phyloP scores from a whole-genome alignment of 805 yeast genomes.

The Wickerhamomyces mucosus region DNA sequence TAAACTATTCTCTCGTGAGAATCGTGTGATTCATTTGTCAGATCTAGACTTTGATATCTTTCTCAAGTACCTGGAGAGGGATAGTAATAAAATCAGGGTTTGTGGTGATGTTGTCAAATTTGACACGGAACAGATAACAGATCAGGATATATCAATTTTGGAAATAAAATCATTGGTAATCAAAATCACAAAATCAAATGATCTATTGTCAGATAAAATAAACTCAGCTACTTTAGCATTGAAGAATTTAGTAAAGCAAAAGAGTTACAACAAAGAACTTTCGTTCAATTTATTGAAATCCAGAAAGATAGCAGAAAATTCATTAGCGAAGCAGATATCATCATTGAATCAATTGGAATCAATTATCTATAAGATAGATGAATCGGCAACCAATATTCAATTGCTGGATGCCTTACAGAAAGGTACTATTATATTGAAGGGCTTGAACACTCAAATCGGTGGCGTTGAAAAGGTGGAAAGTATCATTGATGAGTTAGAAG shows the following conservation, averaged over 20 bases:
- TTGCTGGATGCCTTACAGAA: slow-evolving; percentile 28
- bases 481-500: slow-evolving; percentile 30
- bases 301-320: slow-evolving; percentile 25
- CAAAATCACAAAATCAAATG: slow-evolving; percentile 14
- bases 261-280: slow-evolving; percentile 15
- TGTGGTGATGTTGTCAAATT: slow-evolving; percentile 14
- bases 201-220: slow-evolving; percentile 14
- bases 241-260: slow-evolving; percentile 14
- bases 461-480: slow-evolving; percentile 34
- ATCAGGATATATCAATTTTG: slow-evolving; percentile 24
- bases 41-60: slow-evolving; percentile 16
- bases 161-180: slow-evolving; percentile 22
- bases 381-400: slow-evolving; percentile 31
- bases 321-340: slow-evolving; percentile 23
- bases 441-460: slow-evolving; percentile 31
- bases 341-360: slow-evolving; percentile 28
- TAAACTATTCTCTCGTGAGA: slow-evolving; percentile 1
- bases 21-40: slow-evolving; percentile 2
- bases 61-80: slow-evolving; percentile 14
- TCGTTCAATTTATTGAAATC: slow-evolving; percentile 26
- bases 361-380: slow-evolving; percentile 31
- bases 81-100: slow-evolving; percentile 7
- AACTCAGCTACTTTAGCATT: slow-evolving; percentile 9
- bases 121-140: slow-evolving; percentile 19
- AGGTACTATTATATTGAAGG: slow-evolving; percentile 26